These are phyloP conservation scores for Streptanthus diversifolius DNA, from an alignment of 345 rosid genomes.

Conservation along the genomic window DNA sequence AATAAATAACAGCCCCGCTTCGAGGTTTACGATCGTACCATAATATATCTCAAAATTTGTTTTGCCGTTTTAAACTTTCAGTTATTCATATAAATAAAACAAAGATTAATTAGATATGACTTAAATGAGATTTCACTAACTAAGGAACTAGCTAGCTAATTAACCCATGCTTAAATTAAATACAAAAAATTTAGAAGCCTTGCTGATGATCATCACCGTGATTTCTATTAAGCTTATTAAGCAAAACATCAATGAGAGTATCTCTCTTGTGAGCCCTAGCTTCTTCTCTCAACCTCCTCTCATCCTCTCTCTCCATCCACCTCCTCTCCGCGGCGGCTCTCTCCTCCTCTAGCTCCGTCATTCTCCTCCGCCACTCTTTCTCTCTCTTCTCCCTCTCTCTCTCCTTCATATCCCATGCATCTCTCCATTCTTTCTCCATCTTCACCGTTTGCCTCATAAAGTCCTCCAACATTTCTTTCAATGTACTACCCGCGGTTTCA, in stretches of 20 bases:
- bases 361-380: slow-evolving; percentile 83
- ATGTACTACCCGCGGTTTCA: slow-evolving; percentile 5
- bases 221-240: slow-evolving; percentile 65
- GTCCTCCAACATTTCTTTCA: slow-evolving; percentile 61
- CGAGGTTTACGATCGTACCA: neutral
- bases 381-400: slow-evolving; percentile 71
- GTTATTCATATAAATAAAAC: neutral
- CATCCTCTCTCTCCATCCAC: slow-evolving; percentile 93
- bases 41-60: neutral
- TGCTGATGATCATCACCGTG: slow-evolving; percentile 32
- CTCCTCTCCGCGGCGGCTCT: slow-evolving; percentile 73
- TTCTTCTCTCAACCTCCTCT: slow-evolving; percentile 80
- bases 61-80: neutral
- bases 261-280: slow-evolving; percentile 96
- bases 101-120: slow-evolving; percentile 1
- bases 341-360: slow-evolving; percentile 85
- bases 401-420: slow-evolving; percentile 67
- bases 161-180: slow-evolving; percentile 25
- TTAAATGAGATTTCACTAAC: neutral
- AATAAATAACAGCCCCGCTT: neutral
- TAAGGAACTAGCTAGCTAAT: neutral
- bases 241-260: slow-evolving; percentile 65
- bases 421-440: slow-evolving; percentile 88
- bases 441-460: slow-evolving; percentile 82
- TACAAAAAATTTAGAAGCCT: slow-evolving; percentile 26